Conservation (phyloP, 306 rosid species). For the Cercis canadensis region DNA sequence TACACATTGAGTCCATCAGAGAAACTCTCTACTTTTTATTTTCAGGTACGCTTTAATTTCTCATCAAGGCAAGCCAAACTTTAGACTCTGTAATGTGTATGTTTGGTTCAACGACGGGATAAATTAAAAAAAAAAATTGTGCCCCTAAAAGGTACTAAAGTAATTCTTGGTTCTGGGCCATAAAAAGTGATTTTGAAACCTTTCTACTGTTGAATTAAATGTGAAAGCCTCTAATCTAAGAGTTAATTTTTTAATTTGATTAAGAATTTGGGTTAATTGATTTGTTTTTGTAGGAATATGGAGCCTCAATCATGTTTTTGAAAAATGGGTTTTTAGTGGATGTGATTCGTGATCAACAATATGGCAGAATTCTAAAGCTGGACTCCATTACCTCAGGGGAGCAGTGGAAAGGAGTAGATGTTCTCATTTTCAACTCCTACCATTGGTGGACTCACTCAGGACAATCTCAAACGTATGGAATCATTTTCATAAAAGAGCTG, state of each 20-base stretch:
- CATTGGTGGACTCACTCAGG: constrained; percentile 84
- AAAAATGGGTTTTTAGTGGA: constrained; percentile 82
- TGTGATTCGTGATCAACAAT: constrained; percentile 40
- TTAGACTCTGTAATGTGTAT: too few relatives aligned
- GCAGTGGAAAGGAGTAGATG: constrained; percentile 63
- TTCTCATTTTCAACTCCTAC: constrained; percentile 69
- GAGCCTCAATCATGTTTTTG: constrained; percentile 54
- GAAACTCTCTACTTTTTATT: constrained; percentile 43
- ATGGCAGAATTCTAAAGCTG: constrained; percentile 62
- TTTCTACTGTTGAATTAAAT: too few relatives aligned
- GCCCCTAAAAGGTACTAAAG: too few relatives aligned
- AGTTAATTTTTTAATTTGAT: neutral
- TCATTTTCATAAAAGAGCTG: too few relatives aligned
- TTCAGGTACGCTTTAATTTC: constrained; percentile 46
- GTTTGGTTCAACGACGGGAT: too few relatives aligned
- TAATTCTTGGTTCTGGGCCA: too few relatives aligned
- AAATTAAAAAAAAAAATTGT: too few relatives aligned
- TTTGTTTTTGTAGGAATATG: constrained; percentile 52
- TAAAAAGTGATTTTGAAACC: too few relatives aligned
- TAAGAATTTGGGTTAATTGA: neutral
- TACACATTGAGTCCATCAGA: constrained; percentile 38
- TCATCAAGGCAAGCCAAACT: too few relatives aligned
- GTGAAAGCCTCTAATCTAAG: too few relatives aligned
- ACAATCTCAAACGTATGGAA: constrained; percentile 40
- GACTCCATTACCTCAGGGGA: constrained; percentile 54